Base-by-base conservation (phyloP, 805 yeast species). In the Metschnikowia amazonensis region DNA sequence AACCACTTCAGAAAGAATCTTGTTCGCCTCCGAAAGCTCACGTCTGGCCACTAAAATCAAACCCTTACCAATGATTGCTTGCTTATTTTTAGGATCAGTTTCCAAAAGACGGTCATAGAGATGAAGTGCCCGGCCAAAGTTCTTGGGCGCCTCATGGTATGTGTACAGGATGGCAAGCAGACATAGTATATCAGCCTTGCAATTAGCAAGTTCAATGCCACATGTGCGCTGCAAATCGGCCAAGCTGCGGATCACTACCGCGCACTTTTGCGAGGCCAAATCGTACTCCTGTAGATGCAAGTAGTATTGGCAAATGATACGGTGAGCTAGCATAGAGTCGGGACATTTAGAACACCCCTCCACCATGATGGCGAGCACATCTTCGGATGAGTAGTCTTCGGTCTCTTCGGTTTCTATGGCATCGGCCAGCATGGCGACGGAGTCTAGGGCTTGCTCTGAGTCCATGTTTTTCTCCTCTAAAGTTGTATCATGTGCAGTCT, bases 91-190 rank as follows among this genome's bases (percentile, higher is more conserved):
- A 0, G 62, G 52, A 46, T 66, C 69, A 3, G 56, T 57, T 14
- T 49, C 51, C 21, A 88, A 68, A 3, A 89, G 79, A 20, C 71
- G 67, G 30, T 85, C 84, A 62, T 84, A 94, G 13, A 89, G 63
- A 40, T 79, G 79, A 24, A 84, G 59, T 0, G 99, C 98, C 21
- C 82, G 72, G 2, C 78, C 72, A 58, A 80, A 88, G 64, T 92
- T 86, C 63, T 89, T 89, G 9, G 98, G 99, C 0, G 97, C 86
- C 61, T 92, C 96, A 58, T 82, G 77, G 59, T 87, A 84, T 0
- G 95, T 86, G 59, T 89, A 87, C 1, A 85, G 75, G 0, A 82
- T 77, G 0, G 94, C 98, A 44, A 87, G 70, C 20, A 79, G 72
- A 30, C 89, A 74, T 7, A 84, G 70, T 18, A 87, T 65, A 42